Evolutionary conservation across 495 filamentous ascomycete genomes (phyloP).

Genomic region (Trichoderma asperelloides): DNA sequence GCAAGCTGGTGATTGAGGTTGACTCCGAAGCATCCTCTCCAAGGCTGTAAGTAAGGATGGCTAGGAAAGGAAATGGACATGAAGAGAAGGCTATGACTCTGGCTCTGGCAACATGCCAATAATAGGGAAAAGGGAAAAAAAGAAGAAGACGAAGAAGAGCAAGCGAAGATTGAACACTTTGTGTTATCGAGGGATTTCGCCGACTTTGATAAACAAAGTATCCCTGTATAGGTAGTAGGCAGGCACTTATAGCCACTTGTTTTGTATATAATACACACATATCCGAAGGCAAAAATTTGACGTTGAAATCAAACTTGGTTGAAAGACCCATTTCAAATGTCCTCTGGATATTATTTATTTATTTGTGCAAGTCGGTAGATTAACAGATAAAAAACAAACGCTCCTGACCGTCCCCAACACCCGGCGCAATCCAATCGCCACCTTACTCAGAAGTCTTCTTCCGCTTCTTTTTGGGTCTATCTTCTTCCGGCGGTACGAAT

Average conservation of each 20-base stretch:
- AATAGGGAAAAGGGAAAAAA: background rate
- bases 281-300: too few relatives aligned
- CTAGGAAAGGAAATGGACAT: background rate
- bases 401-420: background rate
- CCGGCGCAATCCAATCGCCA: background rate
- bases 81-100: background rate
- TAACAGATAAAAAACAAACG: background rate
- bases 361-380: background rate
- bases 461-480: conserved; percentile 48
- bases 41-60: background rate
- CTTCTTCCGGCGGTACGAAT: conserved; percentile 77
- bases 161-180: background rate
- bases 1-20: conserved; percentile 58
- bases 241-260: too few relatives aligned
- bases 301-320: too few relatives aligned
- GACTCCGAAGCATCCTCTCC: conserved; percentile 15
- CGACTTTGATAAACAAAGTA: too few relatives aligned
- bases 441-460: conserved; percentile 31
- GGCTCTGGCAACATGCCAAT: background rate
- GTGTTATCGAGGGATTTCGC: background rate
- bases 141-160: background rate
- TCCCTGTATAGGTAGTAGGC: too few relatives aligned
- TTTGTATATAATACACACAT: too few relatives aligned
- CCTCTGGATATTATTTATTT: background rate
- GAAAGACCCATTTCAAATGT: background rate